phyloP scores from a whole-genome alignment of 345 rosid species.

The Pistacia integerrima region DNA sequence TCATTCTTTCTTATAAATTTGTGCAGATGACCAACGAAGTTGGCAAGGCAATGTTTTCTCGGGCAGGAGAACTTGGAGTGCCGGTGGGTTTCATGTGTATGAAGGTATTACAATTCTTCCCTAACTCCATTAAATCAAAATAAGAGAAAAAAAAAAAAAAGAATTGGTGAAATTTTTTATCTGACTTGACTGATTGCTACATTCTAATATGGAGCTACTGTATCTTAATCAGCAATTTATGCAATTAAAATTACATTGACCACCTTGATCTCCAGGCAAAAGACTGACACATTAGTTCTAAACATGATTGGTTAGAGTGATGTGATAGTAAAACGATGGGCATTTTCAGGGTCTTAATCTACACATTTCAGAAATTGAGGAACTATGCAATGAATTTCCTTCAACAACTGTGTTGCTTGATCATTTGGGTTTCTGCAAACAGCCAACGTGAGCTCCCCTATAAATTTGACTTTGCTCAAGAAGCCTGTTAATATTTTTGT shows the following conservation, averaged over 20 bases:
- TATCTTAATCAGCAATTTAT: background rate
- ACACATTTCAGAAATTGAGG: conserved; percentile 77
- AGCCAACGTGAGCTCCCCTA: conserved; percentile 55
- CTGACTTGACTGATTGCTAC: background rate
- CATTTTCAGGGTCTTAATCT: conserved; percentile 73
- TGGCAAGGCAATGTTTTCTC: conserved; percentile 85
- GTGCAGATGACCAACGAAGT: conserved; percentile 82
- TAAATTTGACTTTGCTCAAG: conserved; percentile 9
- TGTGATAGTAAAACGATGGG: conserved; percentile 2
- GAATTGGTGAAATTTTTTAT: background rate
- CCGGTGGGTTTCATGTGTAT: conserved; percentile 97
- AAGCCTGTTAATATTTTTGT: conserved; percentile 12
- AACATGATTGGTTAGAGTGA: background rate
- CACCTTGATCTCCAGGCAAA: conserved; percentile 1
- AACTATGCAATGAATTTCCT: conserved; percentile 78
- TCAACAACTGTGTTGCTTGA: conserved; percentile 73
- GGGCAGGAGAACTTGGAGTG: conserved; percentile 86
- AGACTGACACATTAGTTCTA: background rate
- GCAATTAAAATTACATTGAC: background rate
- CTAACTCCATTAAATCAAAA: background rate
- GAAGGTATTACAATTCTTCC: conserved; percentile 53
- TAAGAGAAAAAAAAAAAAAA: background rate
- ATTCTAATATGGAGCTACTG: too few relatives aligned
- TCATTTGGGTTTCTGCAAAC: conserved; percentile 92
- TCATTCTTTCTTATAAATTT: conserved; percentile 4